Evolutionary conservation across 129 eudicot genomes (phyloP), one percentile per base, ranked within the genome.

Genomic region (Tagetes erecta): DNA sequence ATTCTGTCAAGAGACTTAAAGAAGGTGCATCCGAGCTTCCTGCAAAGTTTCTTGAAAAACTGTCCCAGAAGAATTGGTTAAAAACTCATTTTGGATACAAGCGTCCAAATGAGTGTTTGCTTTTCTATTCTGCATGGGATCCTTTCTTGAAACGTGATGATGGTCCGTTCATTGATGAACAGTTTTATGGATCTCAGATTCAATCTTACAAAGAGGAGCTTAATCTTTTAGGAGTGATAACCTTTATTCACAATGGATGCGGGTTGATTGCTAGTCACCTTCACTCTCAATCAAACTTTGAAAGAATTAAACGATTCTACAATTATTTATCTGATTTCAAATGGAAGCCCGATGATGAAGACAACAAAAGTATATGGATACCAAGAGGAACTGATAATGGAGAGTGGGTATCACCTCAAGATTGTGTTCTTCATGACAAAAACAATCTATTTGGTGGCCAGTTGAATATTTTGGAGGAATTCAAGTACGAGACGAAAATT

Each of bases 131-230:
- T 7, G 39, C 11, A 6, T 57, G 64, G 13, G 64, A 5, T 10
- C 6, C 72, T 40, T 55, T 51, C 60, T 36, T 87, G 58, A 53
- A 31, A 44, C 62, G 14, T 1, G 63, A 53, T 4, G 92, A 80
- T 72, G 89, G 89, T 7, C 87, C 85, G 2, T 84, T 84, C 52
- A 64, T 87, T 14, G 92, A 81, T 76, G 82, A 75, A 42, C 68
- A 33, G 9, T 87, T 76, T 45, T 84, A 80, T 47, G 92, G 87
- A 2, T 45, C 76, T 8, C 6, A 5, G 9, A 73, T 87, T 0
- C n/a, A 11, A 2, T 62, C 75, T 0, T 87, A 72, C 47, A 46
- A 60, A 64, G 13, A 65, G 0, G 89, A 87, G 75, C 89, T 84
- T 9, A 31, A 40, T 7, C 11, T 49, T 47, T 6, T 82, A 9